A percentile compares a stretch with the other conserved stretches of the same genome.
These are phyloP conservation scores for Draba incana DNA, from an alignment of 345 rosid genomes.

Conservation along the genomic window DNA sequence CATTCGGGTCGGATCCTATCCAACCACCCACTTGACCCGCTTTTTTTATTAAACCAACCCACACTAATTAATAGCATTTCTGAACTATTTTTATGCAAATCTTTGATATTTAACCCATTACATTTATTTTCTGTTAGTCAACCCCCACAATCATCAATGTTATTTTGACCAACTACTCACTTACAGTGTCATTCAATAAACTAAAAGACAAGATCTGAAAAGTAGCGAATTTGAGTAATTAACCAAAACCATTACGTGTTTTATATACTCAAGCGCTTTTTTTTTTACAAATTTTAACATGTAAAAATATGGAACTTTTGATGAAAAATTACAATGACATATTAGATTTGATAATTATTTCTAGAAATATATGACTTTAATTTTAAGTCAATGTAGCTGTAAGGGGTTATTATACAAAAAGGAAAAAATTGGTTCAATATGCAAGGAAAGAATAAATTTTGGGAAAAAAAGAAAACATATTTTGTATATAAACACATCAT, in stretches of 20 bases:
- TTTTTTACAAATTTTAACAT: too few relatives aligned
- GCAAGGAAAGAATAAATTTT: background rate
- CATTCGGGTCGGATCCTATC: conserved; percentile 40
- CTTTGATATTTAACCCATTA: conserved; percentile 6
- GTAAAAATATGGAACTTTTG: too few relatives aligned
- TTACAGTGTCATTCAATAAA: background rate
- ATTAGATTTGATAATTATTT: background rate
- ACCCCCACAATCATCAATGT: conserved; percentile 15
- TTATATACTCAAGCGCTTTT: too few relatives aligned
- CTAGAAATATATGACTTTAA: too few relatives aligned
- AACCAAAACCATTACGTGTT: background rate
- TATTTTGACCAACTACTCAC: conserved; percentile 16
- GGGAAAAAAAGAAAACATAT: conserved; percentile 21
- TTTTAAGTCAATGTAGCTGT: background rate
- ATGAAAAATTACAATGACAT: background rate
- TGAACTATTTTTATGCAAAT: background rate
- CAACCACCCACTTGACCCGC: conserved; percentile 19
- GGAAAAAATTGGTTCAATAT: background rate
- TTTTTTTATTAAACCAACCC: conserved; percentile 1
- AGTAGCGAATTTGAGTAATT: background rate
- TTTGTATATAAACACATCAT: conserved; percentile 34
- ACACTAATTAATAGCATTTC: conserved; percentile 5
- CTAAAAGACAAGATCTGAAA: background rate
- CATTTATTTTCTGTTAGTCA: background rate
- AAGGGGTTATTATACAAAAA: background rate